Evolutionary conservation across 768 basidiomycete genomes (phyloP).

Genomic region (Harrya chromipes): DNA sequence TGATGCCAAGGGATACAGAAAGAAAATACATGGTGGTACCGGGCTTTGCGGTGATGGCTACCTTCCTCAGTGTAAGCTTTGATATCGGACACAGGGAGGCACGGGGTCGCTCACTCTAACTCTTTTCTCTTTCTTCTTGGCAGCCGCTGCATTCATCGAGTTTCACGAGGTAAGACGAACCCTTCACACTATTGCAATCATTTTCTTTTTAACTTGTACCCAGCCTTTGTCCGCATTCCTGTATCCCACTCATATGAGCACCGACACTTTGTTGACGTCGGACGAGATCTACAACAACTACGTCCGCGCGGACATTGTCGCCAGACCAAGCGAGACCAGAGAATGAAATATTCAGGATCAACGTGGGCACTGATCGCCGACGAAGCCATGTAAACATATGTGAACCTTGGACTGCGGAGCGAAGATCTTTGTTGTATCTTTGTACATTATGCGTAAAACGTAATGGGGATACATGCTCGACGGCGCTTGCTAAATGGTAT

Average conservation of each 20-base stretch:
- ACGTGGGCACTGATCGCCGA: not conserved
- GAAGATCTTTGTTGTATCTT: not conserved
- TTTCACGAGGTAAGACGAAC: conserved; percentile 53
- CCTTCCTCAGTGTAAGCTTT: conserved; percentile 48
- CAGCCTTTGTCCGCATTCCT: conserved; percentile 64
- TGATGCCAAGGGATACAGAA: conserved; percentile 48
- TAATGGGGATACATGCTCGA: not conserved
- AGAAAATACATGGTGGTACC: conserved; percentile 76
- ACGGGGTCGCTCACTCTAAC: not conserved
- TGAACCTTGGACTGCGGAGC: too few relatives aligned
- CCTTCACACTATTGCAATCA: not conserved
- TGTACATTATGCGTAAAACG: not conserved
- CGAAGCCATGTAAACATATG: too few relatives aligned
- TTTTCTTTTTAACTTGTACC: not conserved
- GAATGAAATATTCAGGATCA: not conserved
- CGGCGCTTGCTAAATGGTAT: too few relatives aligned
- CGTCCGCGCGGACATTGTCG: conserved; percentile 52
- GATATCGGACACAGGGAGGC: not conserved
- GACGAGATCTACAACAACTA: conserved; percentile 76
- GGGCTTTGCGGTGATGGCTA: conserved; percentile 60
- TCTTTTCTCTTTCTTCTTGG: not conserved
- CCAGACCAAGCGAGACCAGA: conserved; percentile 10
- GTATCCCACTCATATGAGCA: conserved; percentile 49
- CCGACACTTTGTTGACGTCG: conserved; percentile 65
- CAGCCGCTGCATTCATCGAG: conserved; percentile 65